Percentiles rank a stretch among this genome's conserved stretches.
Evolutionary conservation across 768 basidiomycete genomes (phyloP).

Genomic region (Leccinum variicolor): DNA sequence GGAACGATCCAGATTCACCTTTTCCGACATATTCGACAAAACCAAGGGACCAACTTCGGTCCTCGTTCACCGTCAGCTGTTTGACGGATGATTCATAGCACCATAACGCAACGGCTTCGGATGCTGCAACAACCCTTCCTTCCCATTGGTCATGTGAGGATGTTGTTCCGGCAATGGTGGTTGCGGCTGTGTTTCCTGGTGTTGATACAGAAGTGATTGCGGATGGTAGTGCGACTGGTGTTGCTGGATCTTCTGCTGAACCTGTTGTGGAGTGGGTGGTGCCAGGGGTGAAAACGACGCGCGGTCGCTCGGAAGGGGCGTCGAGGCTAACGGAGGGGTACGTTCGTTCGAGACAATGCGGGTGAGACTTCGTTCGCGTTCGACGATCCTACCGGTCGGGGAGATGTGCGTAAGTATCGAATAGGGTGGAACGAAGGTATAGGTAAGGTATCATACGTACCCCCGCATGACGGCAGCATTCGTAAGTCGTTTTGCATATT

Average conservation of each 20-base stretch:
- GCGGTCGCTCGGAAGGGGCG: slow-evolving; percentile 6
- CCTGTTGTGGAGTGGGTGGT: slow-evolving; percentile 17
- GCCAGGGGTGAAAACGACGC: slow-evolving; percentile 4
- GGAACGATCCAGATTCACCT: background rate
- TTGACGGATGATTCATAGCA: slow-evolving; percentile 6
- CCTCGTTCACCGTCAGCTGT: slow-evolving; percentile 7
- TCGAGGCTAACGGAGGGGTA: slow-evolving; percentile 33
- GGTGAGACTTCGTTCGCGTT: slow-evolving; percentile 42
- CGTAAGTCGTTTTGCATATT: slow-evolving; percentile 63
- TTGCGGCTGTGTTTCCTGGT: background rate
- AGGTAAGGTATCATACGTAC: slow-evolving; percentile 35
- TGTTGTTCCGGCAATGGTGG: background rate
- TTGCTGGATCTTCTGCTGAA: slow-evolving; percentile 18
- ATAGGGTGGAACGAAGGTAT: background rate
- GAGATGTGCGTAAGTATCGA: background rate
- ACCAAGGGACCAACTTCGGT: background rate
- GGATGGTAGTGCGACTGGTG: slow-evolving; percentile 12
- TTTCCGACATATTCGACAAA: background rate
- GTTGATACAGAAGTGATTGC: background rate
- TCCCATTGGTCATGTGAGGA: background rate
- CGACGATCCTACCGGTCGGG: slow-evolving; percentile 44
- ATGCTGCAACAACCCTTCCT: slow-evolving; percentile 7
- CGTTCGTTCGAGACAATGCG: slow-evolving; percentile 31
- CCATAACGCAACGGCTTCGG: slow-evolving; percentile 18
- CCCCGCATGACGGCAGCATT: slow-evolving; percentile 79